Percentiles rank a stretch among this genome's conserved stretches.
phyloP scores from a whole-genome alignment of 768 basidiomycete genomes.

The Neoboletus magnificus region DNA sequence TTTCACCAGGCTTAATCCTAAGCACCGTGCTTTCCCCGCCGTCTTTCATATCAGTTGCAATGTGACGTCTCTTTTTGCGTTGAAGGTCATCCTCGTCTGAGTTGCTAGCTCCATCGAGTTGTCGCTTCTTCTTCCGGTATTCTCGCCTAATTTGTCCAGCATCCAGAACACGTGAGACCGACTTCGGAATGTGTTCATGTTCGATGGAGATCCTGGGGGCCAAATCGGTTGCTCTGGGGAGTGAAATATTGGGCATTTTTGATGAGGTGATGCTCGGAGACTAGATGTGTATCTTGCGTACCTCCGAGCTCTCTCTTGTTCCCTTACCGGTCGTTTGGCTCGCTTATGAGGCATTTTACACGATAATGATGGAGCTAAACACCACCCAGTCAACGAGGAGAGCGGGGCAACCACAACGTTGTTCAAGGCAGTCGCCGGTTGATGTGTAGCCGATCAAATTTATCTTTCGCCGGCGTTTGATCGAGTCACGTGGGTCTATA shows the following conservation, averaged over 20 bases:
- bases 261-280: background rate
- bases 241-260: background rate
- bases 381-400: background rate
- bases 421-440: background rate
- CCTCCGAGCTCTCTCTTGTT: constrained; percentile 42
- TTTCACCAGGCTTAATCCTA: constrained; percentile 63
- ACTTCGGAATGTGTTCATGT: constrained; percentile 68
- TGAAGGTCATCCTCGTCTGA: constrained; percentile 25
- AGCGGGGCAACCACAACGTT: constrained; percentile 15
- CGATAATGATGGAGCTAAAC: constrained; percentile 20
- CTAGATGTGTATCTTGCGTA: constrained; percentile 25
- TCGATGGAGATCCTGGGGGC: constrained; percentile 44
- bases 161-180: constrained; percentile 60
- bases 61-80: constrained; percentile 31
- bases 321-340: constrained; percentile 50
- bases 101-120: constrained; percentile 24
- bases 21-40: constrained; percentile 29
- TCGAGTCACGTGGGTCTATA: constrained; percentile 19
- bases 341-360: constrained; percentile 64
- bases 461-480: background rate
- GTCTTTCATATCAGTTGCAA: constrained; percentile 16
- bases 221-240: constrained; percentile 47
- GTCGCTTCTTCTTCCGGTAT: constrained; percentile 48
- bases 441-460: background rate
- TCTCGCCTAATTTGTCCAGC: constrained; percentile 56